phyloP scores from a whole-genome alignment of 2,329 filamentous ascomycete genomes.

The Aspergillus sp. region DNA sequence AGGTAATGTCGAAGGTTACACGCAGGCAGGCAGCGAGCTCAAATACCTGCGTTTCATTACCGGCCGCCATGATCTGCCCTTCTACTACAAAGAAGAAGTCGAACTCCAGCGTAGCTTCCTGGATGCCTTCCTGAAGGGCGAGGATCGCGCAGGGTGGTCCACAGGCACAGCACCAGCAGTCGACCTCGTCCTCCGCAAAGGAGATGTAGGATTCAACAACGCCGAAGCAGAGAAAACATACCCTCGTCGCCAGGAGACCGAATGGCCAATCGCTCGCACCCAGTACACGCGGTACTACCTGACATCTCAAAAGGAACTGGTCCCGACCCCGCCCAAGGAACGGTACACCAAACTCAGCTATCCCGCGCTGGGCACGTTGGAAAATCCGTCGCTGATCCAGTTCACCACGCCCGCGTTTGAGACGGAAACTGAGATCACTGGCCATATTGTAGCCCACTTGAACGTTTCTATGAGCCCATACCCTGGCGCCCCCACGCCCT shows the following conservation, averaged over 20 bases:
- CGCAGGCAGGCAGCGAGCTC: conserved; percentile 62
- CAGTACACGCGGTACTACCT: conserved; percentile 64
- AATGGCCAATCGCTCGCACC: conserved; percentile 68
- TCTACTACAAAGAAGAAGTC: conserved; percentile 70
- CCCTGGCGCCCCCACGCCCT: conserved; percentile 41
- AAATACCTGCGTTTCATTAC: conserved; percentile 71
- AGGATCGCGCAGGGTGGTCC: conserved; percentile 53
- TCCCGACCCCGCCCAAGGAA: conserved; percentile 26
- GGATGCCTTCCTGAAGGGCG: conserved; percentile 68
- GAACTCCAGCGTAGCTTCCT: conserved; percentile 67
- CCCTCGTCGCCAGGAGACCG: conserved; percentile 55
- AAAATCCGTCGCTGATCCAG: conserved; percentile 55
- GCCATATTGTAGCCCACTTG: conserved; percentile 64
- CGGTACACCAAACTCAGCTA: conserved; percentile 53
- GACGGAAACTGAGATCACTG: conserved; percentile 68
- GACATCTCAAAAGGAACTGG: conserved; percentile 48
- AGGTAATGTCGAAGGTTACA: conserved; percentile 67
- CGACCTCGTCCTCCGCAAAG: conserved; percentile 62
- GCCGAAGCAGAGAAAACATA: conserved; percentile 60
- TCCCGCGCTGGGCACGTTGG: conserved; percentile 58
- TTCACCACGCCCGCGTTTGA: conserved; percentile 61
- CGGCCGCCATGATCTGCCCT: conserved; percentile 69
- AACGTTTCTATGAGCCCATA: conserved; percentile 57
- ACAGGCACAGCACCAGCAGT: conserved; percentile 61
- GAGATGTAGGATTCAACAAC: conserved; percentile 67